Evolutionary conservation across 345 rosid species (phyloP).

Genomic region (Brassica incana): DNA sequence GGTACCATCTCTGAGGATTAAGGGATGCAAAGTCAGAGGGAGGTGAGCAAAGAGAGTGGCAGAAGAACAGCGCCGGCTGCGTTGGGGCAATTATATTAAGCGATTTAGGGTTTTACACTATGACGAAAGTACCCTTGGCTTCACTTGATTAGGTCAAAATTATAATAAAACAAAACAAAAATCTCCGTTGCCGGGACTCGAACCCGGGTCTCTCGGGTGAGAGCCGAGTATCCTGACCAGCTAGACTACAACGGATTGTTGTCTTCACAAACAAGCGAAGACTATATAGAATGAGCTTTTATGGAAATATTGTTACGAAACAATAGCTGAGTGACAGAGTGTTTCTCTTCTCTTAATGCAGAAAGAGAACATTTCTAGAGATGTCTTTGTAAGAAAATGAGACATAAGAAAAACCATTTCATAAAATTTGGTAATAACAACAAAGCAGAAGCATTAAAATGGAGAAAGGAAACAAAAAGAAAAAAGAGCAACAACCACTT

Average conservation of each 20-base stretch:
- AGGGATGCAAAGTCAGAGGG: background rate
- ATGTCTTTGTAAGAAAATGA: background rate
- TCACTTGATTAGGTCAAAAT: background rate
- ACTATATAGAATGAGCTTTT: too few relatives aligned
- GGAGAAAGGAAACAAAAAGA: background rate
- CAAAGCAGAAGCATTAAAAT: constrained; percentile 6
- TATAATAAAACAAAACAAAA: background rate
- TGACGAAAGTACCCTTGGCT: constrained; percentile 32
- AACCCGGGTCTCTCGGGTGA: constrained; percentile 71
- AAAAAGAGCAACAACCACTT: background rate
- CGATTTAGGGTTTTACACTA: background rate
- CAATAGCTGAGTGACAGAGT: too few relatives aligned
- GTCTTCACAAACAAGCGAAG: rapidly evolving
- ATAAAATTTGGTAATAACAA: constrained; percentile 10
- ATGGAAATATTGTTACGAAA: too few relatives aligned
- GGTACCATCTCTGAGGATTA: constrained; percentile 26
- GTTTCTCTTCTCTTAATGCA: background rate
- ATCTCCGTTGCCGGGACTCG: constrained; percentile 49
- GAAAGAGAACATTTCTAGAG: background rate
- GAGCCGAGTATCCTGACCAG: constrained; percentile 74
- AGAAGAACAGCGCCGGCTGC: constrained; percentile 15
- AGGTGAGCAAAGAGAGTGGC: constrained; percentile 12
- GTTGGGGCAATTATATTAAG: background rate
- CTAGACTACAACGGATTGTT: constrained; percentile 41
- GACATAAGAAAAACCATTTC: constrained; percentile 3